phyloP scores from a whole-genome alignment of 2,329 filamentous ascomycete species.

The Neofusicoccum kwambonambiense region DNA sequence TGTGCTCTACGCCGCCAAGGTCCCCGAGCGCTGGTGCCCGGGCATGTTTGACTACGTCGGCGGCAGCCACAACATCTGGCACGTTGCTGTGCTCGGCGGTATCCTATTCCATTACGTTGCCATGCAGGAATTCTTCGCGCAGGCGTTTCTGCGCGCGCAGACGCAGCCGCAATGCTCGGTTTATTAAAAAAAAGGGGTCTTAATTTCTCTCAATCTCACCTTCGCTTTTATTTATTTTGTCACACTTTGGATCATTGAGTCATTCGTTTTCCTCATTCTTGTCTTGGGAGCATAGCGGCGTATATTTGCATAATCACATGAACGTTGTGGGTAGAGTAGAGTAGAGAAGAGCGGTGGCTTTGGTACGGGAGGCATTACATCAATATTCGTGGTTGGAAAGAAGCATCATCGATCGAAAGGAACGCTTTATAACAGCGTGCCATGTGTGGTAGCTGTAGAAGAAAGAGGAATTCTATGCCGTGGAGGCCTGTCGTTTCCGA shows the following conservation, averaged over 20 bases:
- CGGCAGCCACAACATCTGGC: slow-evolving; percentile 97
- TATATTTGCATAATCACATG: neutral
- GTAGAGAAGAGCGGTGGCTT: too few species aligned
- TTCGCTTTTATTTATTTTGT: neutral
- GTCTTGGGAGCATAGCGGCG: neutral
- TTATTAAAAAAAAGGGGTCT: neutral
- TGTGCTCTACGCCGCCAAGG: slow-evolving; percentile 82
- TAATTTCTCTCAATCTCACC: neutral
- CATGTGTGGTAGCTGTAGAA: too few species aligned
- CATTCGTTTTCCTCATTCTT: neutral
- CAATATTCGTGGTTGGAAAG: too few species aligned
- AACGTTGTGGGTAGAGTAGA: too few species aligned
- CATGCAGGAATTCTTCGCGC: slow-evolving; percentile 90
- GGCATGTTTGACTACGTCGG: slow-evolving; percentile 95
- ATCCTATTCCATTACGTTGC: slow-evolving; percentile 97
- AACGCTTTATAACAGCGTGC: too few species aligned
- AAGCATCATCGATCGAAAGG: too few species aligned
- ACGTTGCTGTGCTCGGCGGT: slow-evolving; percentile 87
- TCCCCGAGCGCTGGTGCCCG: slow-evolving; percentile 89
- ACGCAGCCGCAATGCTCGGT: slow-evolving; percentile 30
- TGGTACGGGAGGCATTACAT: too few species aligned
- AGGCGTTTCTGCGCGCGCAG: slow-evolving; percentile 41
- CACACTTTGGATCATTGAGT: neutral
- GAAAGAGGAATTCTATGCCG: too few species aligned
- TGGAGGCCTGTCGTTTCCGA: too few species aligned